Base-by-base conservation (phyloP, 1,139 yeast genomes). In the Torulaspora pretoriensis region DNA sequence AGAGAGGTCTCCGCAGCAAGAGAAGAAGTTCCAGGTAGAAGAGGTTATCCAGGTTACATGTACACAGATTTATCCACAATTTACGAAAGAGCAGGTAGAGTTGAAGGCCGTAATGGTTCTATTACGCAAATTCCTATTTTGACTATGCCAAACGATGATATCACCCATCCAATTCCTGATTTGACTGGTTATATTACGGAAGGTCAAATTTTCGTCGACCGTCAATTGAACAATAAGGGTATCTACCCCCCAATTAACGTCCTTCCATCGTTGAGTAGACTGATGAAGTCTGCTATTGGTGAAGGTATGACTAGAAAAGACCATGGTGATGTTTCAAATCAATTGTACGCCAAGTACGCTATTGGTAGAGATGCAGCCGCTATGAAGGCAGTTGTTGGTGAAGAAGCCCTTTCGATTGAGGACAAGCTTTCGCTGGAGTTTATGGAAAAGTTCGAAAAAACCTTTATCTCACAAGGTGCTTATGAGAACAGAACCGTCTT, bases 41-140 rank as follows among this genome's bases (percentile, higher is more conserved):
- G 99, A 82, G 99, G 99, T 76, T 92, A 92, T 72, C 99, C 99
- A 54, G 99, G 99, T 85, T 92, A 92, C 71, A 92, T 92, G 99
- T 92, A 92, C 74, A 92, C 99, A 42, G 98, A 92, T 83, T 87
- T 92, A 76, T 86, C 97, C 45, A 92, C 97, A 50, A 89, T 92
- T 65, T 92, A 92, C 70, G 99, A 92, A 75, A 86, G 99, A 75
- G 99, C 99, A 36, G 99, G 99, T 68, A 85, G 99, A 76, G 98
- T 92, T 54, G 98, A 94, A 73, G 99, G 99, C 56, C 85, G 98
- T 74, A 92, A 94, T 65, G 99, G 99, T 67, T 92, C 98, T 43
- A 92, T 92, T 66, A 92, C 99, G 42, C 99, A 92, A 74, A 87
- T 92, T 68, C 99, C 99, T 50, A 92, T 92, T 69, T 80, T 92